phyloP scores from a whole-genome alignment of 306 rosid species.

The Pachyrhizus erosus region DNA sequence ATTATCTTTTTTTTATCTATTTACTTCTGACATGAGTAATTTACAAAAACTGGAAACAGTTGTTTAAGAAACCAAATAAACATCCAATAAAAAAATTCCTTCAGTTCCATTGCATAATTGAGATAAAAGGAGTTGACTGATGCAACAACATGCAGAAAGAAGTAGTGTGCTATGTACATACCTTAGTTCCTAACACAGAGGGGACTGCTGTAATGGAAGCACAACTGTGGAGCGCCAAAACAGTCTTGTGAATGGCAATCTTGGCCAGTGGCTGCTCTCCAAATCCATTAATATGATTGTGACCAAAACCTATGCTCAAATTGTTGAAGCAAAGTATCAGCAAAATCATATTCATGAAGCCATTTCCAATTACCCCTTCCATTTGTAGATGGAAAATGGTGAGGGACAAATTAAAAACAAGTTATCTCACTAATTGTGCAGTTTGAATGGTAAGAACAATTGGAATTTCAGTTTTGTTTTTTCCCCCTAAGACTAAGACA shows the following conservation, averaged over 20 bases:
- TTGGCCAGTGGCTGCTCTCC: constrained; percentile 69
- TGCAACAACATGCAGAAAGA: no score
- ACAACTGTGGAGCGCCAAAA: constrained; percentile 38
- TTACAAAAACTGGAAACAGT: no score
- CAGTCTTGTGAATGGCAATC: constrained; percentile 63
- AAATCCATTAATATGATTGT: not conserved
- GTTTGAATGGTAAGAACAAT: no score
- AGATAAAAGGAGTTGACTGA: no score
- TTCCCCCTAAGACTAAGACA: no score
- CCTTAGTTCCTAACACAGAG: constrained; percentile 50
- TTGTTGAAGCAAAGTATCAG: constrained; percentile 21
- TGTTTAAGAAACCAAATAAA: no score
- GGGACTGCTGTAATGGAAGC: constrained; percentile 60
- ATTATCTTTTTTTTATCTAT: no score
- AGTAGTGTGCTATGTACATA: not conserved
- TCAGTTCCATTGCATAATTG: no score
- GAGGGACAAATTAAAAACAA: not conserved
- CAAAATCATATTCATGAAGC: constrained; percentile 11
- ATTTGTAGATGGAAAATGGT: not conserved
- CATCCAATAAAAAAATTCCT: no score
- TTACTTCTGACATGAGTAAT: no score
- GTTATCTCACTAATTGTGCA: not conserved
- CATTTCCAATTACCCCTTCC: not conserved
- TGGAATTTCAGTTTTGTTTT: no score
- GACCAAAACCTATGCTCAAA: not conserved